A percentile compares a stretch with the other conserved stretches of the same genome.
Evolutionary conservation across 441 rosid genomes (phyloP).

Genomic region (Brassica hybrid): DNA sequence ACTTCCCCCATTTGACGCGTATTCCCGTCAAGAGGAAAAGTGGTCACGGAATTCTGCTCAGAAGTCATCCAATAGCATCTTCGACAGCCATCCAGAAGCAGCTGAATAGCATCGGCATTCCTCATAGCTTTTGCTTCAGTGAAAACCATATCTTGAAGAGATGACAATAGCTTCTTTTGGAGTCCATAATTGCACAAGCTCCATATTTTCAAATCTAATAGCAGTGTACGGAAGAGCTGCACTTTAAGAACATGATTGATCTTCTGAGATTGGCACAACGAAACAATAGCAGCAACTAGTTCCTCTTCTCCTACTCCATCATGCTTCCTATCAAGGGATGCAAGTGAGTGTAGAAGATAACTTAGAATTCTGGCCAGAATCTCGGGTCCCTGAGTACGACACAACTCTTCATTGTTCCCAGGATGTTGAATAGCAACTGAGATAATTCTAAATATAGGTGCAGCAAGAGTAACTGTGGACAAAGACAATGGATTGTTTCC

Average conservation of each 20-base stretch:
- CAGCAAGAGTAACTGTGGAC: conserved; percentile 83
- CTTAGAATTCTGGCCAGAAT: conserved; percentile 87
- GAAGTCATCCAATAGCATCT: conserved; percentile 94
- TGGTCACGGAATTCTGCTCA: conserved; percentile 80
- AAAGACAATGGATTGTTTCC: conserved; percentile 64
- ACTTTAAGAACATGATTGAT: conserved; percentile 91
- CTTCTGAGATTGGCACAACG: conserved; percentile 88
- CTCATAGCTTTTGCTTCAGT: conserved; percentile 92
- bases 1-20: conserved; percentile 91
- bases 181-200: conserved; percentile 98
- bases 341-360: conserved; percentile 85
- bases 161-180: conserved; percentile 96
- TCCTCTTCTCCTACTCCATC: conserved; percentile 91
- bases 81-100: conserved; percentile 99
- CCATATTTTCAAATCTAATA: conserved; percentile 96
- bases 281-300: conserved; percentile 95
- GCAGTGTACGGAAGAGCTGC: conserved; percentile 88
- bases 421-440: conserved; percentile 88
- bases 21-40: conserved; percentile 67
- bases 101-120: conserved; percentile 96
- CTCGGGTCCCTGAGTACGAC: conserved; percentile 84
- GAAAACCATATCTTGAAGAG: conserved; percentile 99
- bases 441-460: conserved; percentile 88
- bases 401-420: conserved; percentile 91
- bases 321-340: conserved; percentile 70